phyloP scores from a whole-genome alignment of 257 asterid species.

The Solanum rostratum region DNA sequence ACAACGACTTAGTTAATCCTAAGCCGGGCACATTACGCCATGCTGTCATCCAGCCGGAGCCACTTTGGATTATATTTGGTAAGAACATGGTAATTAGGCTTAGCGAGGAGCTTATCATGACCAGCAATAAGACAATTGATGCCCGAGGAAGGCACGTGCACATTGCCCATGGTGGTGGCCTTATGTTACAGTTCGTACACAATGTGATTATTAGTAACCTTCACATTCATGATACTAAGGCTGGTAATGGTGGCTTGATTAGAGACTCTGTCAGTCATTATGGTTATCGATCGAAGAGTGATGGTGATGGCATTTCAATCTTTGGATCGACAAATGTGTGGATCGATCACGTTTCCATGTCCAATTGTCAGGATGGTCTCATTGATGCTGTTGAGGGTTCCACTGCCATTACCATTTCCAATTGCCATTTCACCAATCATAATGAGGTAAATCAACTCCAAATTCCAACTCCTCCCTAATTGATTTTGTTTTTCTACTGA shows the following conservation, averaged over 20 bases:
- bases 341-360: slow-evolving; percentile 54
- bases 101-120: slow-evolving; percentile 37
- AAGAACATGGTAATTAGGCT: slow-evolving; percentile 30
- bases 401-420: slow-evolving; percentile 60
- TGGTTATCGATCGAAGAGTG: slow-evolving; percentile 28
- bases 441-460: slow-evolving; percentile 25
- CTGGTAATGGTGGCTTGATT: slow-evolving; percentile 35
- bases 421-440: slow-evolving; percentile 42
- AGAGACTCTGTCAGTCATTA: slow-evolving; percentile 35
- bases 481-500: background rate
- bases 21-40: slow-evolving; percentile 43
- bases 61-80: slow-evolving; percentile 44
- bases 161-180: slow-evolving; percentile 38
- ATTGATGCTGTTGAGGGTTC: slow-evolving; percentile 46
- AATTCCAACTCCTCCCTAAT: background rate
- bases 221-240: slow-evolving; percentile 27
- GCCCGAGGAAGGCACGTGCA: slow-evolving; percentile 50
- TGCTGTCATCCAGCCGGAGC: slow-evolving; percentile 38
- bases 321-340: slow-evolving; percentile 42
- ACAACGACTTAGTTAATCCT: slow-evolving; percentile 38
- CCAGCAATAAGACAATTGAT: slow-evolving; percentile 51
- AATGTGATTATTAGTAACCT: slow-evolving; percentile 42
- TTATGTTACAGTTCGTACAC: slow-evolving; percentile 33
- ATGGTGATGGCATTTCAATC: slow-evolving; percentile 46
- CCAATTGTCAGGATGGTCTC: slow-evolving; percentile 42